A percentile compares a stretch with the other conserved stretches of the same genome.
Evolutionary conservation across 768 basidiomycete genomes (phyloP).

Genomic region (Rhodotorula taiwanensis): DNA sequence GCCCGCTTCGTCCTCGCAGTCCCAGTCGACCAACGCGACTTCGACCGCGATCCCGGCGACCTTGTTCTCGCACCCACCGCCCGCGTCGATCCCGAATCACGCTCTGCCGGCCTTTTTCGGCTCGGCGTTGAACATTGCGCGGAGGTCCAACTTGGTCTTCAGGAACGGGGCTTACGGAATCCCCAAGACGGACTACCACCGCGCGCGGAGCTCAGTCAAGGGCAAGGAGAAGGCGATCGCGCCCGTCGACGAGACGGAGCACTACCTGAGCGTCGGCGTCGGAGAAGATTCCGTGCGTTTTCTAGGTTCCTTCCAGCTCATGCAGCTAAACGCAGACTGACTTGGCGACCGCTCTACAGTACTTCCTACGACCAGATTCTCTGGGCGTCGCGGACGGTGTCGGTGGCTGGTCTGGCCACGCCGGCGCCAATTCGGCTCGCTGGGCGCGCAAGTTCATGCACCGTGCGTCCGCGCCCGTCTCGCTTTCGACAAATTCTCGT

Average conservation of each 20-base stretch:
- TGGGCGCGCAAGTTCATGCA: conserved; percentile 73
- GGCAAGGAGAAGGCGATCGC: conserved; percentile 15
- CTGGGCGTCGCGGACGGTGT: conserved; percentile 95
- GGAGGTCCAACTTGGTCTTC: conserved; percentile 51
- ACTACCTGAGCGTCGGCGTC: conserved; percentile 47
- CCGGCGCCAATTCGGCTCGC: conserved; percentile 49
- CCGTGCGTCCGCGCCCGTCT: conserved; percentile 22
- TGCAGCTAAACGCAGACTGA: not conserved
- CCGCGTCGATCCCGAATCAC: conserved; percentile 12
- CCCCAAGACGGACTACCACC: conserved; percentile 53
- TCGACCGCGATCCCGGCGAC: conserved; percentile 41
- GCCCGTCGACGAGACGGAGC: conserved; percentile 11
- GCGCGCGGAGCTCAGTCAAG: conserved; percentile 34
- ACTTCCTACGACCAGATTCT: conserved; percentile 56
- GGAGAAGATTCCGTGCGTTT: conserved; percentile 68
- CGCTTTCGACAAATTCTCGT: not conserved
- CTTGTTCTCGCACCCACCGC: conserved; percentile 35
- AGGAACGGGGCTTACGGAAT: conserved; percentile 80
- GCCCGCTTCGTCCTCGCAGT: conserved; percentile 30
- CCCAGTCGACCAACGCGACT: not conserved
- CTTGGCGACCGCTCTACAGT: not conserved
- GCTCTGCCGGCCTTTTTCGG: conserved; percentile 38
- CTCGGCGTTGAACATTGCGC: conserved; percentile 38
- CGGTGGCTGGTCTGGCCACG: conserved; percentile 68
- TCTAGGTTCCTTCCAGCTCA: not conserved